These are phyloP conservation scores for Borealophlyctis nickersoniae DNA, from an alignment of 192 early-diverging fungal genomes.

Conservation along the genomic window DNA sequence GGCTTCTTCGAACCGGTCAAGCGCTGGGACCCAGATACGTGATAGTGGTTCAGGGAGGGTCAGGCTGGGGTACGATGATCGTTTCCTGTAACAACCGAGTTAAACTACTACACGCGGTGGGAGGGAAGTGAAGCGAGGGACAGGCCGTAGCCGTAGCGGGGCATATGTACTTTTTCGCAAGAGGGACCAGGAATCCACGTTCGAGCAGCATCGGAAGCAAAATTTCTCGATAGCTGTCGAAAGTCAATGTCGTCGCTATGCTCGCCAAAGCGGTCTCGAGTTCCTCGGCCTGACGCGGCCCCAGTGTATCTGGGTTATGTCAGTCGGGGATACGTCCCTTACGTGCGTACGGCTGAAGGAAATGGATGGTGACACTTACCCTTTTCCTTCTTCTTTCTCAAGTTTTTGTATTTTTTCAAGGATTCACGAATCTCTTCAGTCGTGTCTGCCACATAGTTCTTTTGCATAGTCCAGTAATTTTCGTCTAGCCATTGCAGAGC, in stretches of 20 bases:
- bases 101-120: neutral
- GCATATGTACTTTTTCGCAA: slow-evolving; percentile 15
- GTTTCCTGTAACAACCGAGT: slow-evolving; percentile 9
- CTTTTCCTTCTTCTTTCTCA: slow-evolving; percentile 9
- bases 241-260: slow-evolving; percentile 20
- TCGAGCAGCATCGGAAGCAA: slow-evolving; percentile 34
- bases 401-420: slow-evolving; percentile 16
- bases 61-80: neutral
- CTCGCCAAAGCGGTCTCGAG: slow-evolving; percentile 14
- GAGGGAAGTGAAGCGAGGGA: neutral
- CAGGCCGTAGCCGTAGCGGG: neutral
- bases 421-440: slow-evolving; percentile 14
- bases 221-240: slow-evolving; percentile 38
- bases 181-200: slow-evolving; percentile 35
- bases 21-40: slow-evolving; percentile 23
- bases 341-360: too few species aligned
- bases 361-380: slow-evolving; percentile 8
- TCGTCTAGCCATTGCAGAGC: slow-evolving; percentile 47
- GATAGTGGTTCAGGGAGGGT: slow-evolving; percentile 9
- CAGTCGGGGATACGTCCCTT: too few species aligned
- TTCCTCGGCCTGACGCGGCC: too few species aligned
- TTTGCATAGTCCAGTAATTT: slow-evolving; percentile 49
- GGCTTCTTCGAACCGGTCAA: slow-evolving; percentile 30
- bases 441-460: slow-evolving; percentile 34
- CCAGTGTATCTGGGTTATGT: too few species aligned